Evolutionary conservation across 371 early-diverging fungal species (phyloP).

Genomic region (Zopfochytrium polystomum): DNA sequence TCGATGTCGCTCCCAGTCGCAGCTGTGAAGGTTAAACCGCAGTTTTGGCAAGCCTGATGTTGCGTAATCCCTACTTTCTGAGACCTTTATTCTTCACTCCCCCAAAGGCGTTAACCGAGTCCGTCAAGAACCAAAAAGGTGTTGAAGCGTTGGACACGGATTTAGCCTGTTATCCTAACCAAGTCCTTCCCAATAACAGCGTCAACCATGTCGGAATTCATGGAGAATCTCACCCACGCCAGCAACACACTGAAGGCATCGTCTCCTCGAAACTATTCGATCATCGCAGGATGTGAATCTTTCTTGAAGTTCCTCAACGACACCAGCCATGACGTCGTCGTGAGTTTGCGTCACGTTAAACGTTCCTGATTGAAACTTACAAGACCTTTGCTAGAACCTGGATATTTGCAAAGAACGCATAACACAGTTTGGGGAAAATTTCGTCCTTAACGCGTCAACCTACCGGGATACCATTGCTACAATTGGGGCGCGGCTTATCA

Average conservation of each 20-base stretch:
- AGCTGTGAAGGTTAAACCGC: slow-evolving; percentile 68
- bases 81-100: too few species aligned
- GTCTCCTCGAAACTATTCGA: slow-evolving; percentile 59
- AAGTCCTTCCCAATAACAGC: slow-evolving; percentile 14
- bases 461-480: slow-evolving; percentile 76
- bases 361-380: too few species aligned
- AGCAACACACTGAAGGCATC: slow-evolving; percentile 62
- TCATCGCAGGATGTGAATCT: slow-evolving; percentile 86
- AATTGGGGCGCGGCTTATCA: slow-evolving; percentile 82
- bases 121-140: too few species aligned
- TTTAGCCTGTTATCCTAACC: too few species aligned
- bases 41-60: too few species aligned
- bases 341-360: too few species aligned
- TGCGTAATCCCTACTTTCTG: too few species aligned
- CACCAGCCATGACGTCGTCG: slow-evolving; percentile 66
- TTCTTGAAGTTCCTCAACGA: slow-evolving; percentile 77
- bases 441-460: slow-evolving; percentile 68
- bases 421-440: slow-evolving; percentile 66
- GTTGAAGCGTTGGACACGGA: too few species aligned
- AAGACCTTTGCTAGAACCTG: slow-evolving; percentile 62
- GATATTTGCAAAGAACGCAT: slow-evolving; percentile 77
- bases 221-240: slow-evolving; percentile 70
- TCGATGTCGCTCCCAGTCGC: slow-evolving; percentile 90
- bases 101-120: too few species aligned
- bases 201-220: slow-evolving; percentile 73